phyloP scores from a whole-genome alignment of 345 rosid genomes.

The Aquilaria yunnanensis region DNA sequence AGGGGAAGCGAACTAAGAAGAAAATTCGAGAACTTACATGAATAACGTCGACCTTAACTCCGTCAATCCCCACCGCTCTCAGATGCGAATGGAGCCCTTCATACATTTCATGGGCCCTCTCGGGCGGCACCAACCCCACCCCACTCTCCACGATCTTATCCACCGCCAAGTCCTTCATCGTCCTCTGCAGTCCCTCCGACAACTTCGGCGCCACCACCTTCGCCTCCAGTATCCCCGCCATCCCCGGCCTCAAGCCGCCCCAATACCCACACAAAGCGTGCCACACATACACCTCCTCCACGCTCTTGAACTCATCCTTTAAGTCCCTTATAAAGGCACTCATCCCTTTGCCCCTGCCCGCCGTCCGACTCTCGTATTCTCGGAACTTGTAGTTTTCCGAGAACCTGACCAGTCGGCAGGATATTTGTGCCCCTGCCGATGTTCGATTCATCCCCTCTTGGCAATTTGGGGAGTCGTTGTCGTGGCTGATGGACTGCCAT shows the following conservation, averaged over 20 bases:
- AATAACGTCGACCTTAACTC: conserved; percentile 90
- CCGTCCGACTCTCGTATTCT: conserved; percentile 45
- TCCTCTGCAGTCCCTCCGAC: conserved; percentile 50
- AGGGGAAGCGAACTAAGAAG: neutral
- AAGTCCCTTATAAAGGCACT: conserved; percentile 65
- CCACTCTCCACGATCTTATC: conserved; percentile 56
- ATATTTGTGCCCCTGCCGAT: conserved; percentile 79
- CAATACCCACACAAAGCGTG: conserved; percentile 94
- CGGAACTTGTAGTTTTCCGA: conserved; percentile 72
- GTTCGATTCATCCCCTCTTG: conserved; percentile 62
- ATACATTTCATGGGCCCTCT: conserved; percentile 46
- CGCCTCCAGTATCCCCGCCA: conserved; percentile 43
- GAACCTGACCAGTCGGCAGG: conserved; percentile 67
- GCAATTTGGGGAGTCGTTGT: conserved; percentile 41
- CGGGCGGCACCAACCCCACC: conserved; percentile 68
- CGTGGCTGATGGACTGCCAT: conserved; percentile 81
- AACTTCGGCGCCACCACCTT: conserved; percentile 38
- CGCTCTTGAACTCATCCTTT: conserved; percentile 58
- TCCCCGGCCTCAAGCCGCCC: conserved; percentile 82
- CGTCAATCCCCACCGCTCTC: conserved; percentile 62
- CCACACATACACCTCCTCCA: conserved; percentile 83
- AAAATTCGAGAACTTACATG: conserved; percentile 43
- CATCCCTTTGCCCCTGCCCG: conserved; percentile 42
- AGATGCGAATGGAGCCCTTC: conserved; percentile 76
- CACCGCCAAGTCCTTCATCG: conserved; percentile 85